A percentile compares a stretch with the other conserved stretches of the same genome.
These are phyloP conservation scores for Coccinonectria pachysandricola DNA, from an alignment of 2,329 filamentous ascomycete genomes.

Conservation along the genomic window DNA sequence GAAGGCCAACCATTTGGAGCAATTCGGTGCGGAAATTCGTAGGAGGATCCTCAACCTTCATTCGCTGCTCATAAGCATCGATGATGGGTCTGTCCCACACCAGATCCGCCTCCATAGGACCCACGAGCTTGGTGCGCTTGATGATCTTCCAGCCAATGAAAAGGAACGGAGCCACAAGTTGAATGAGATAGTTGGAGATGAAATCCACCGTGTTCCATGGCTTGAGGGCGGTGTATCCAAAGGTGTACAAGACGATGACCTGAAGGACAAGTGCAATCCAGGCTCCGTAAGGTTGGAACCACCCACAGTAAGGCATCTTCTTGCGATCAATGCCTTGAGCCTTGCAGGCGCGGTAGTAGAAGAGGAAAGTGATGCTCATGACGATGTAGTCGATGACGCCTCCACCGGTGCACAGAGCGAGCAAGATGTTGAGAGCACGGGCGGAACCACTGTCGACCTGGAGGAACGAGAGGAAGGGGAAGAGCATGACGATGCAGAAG, in stretches of 20 bases:
- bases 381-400: slow-evolving; percentile 41
- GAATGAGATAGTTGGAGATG: slow-evolving; percentile 36
- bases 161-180: neutral
- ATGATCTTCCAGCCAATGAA: neutral
- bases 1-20: no score
- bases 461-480: slow-evolving; percentile 37
- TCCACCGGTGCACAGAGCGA: slow-evolving; percentile 39
- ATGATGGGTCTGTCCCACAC: no score
- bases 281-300: slow-evolving; percentile 37
- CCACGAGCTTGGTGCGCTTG: neutral
- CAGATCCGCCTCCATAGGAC: neutral
- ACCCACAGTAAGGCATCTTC: slow-evolving; percentile 35
- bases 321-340: slow-evolving; percentile 33
- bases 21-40: no score
- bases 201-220: slow-evolving; percentile 36
- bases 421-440: slow-evolving; percentile 36
- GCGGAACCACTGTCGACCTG: slow-evolving; percentile 31
- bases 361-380: slow-evolving; percentile 28
- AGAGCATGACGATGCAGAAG: slow-evolving; percentile 33
- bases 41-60: no score
- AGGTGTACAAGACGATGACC: slow-evolving; percentile 39
- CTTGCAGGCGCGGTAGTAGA: slow-evolving; percentile 34
- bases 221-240: slow-evolving; percentile 43
- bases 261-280: slow-evolving; percentile 36
- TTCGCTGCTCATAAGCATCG: no score